Evolutionary conservation across 1,284 basidiomycete genomes (phyloP), one percentile per base, ranked within the genome.

Genomic region (Ceratobasidium sp.): DNA sequence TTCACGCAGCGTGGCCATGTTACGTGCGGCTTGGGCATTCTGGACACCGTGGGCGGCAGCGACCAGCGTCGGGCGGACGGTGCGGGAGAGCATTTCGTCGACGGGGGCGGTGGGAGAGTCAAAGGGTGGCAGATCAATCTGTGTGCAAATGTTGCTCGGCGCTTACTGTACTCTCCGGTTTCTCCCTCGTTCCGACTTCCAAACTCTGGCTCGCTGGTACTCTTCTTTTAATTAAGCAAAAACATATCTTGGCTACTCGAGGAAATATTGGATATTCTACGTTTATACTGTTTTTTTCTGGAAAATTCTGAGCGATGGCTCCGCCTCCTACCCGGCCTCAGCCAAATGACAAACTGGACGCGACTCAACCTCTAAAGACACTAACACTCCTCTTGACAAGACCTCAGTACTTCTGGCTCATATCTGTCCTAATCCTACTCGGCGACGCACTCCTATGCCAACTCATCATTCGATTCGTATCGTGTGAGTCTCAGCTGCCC

Each of bases 1-100:
- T 89, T 99, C 97, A 84, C 97, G 94, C 82, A 99, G 93, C 79
- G 97, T 98, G 68, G 97, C 97, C 95, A 97, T 97, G 86, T 96
- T 96, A 82, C 93, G 91, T 42, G 78, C 77, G 13, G 76, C 76
- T 56, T 80, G 71, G 20, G 58, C 78, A 39, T 75, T 49, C 26
- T 79, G 58, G 63, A 44, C 40, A 51, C 61, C 49, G 33, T 67
- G 55, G 39, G 70, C 63, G 44, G 77, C 79, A 51, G 79, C 77
- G 53, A 40, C 67, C 63, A 80, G 56, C 46, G 79, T 68, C 18
- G 79, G 79, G 23, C 79, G 77, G 44, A 80, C 77, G 33, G 79
- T 69, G 53, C 79, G 77, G 56, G 64, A 44, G 49, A 80, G 60
- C 79, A 80, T 80, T 20, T 51, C 58, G 33, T 46, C 66, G 33